Base-by-base conservation (phyloP, 441 rosid species). In the Mallotus repandus region DNA sequence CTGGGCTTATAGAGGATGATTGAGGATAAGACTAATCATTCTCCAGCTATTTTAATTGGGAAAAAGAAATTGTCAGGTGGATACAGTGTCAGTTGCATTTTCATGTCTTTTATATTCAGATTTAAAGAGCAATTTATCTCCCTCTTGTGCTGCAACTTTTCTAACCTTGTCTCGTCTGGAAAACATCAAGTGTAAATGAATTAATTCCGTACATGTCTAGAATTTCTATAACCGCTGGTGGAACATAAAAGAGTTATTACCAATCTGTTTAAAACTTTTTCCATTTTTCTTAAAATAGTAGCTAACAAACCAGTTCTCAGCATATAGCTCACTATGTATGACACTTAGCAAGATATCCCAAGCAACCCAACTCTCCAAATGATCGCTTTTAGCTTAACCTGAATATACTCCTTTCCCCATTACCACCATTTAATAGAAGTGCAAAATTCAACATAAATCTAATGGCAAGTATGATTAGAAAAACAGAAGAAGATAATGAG, bases 401-500 rank as follows among this genome's bases (percentile, higher is more conserved):
- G 19, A 69, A 41, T 13, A 45, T 46, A 55, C 43, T 41, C 48
- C 66, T 21, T 49, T 58, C 63, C 46, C 25, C 45, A 43, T 16
- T 54, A 54, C 63, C 15, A 72, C 22, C 22, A 29, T 48, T 45
- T 48, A 73, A 2, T 35, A 65, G 32, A 57, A 74, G 49, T 21
- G 5, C 21, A 5, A 21, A 65, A 59, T 21, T 71, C 25, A 63
- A 62, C 74, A 76, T 32, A 49, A 19, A 57, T 25, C 53, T 50
- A 76, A 10, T 5, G 1, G 49, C 59, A 18, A 48, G 13, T 15
- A 35, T 21, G n/a, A 73, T 43, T 5, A 46, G 65, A 48, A 7
- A 32, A 18, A 11, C 48, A 4, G 43, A 15, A 68, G 9, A 35
- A 10, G 9, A 68, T 79, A 79, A 61, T 21, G 75, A 77, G 73